phyloP scores from a whole-genome alignment of 2,329 filamentous ascomycete genomes.

The Ophiocordyceps robertsii region DNA sequence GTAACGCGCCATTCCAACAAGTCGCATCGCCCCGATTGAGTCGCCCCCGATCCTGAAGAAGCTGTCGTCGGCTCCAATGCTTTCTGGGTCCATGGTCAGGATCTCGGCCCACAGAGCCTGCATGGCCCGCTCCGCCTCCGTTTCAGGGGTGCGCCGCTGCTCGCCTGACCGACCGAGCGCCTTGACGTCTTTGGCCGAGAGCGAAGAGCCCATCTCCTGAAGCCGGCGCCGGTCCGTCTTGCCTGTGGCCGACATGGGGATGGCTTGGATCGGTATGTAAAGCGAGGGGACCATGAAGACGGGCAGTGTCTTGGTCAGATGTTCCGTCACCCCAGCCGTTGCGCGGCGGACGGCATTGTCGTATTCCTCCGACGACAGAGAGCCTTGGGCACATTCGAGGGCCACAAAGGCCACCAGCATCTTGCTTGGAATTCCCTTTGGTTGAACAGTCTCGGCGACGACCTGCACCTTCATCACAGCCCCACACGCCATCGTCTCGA shows the following conservation, averaged over 20 bases:
- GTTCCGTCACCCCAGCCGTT: not conserved
- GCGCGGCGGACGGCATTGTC: not conserved
- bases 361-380: not conserved
- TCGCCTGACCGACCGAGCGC: not conserved
- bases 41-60: conserved; percentile 6
- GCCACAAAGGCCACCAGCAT: conserved; percentile 2
- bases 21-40: conserved; percentile 4
- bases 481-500: not conserved
- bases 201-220: not conserved
- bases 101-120: conserved; percentile 1
- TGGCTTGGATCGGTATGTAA: conserved; percentile 1
- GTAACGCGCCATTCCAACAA: not conserved
- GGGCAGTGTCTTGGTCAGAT: conserved; percentile 1
- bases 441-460: conserved; percentile 1
- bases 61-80: conserved; percentile 3
- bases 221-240: conserved; percentile 2
- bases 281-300: conserved; percentile 5
- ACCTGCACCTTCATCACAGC: not conserved
- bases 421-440: not conserved
- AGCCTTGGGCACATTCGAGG: not conserved
- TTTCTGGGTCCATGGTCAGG: not conserved
- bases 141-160: not conserved
- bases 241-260: conserved; percentile 1
- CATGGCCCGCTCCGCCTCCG: not conserved
- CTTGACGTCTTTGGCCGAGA: not conserved